Evolutionary conservation across 352 stramenopile species (phyloP), one percentile per base, ranked within the genome.

Genomic region (Aphanomyces stellatus): DNA sequence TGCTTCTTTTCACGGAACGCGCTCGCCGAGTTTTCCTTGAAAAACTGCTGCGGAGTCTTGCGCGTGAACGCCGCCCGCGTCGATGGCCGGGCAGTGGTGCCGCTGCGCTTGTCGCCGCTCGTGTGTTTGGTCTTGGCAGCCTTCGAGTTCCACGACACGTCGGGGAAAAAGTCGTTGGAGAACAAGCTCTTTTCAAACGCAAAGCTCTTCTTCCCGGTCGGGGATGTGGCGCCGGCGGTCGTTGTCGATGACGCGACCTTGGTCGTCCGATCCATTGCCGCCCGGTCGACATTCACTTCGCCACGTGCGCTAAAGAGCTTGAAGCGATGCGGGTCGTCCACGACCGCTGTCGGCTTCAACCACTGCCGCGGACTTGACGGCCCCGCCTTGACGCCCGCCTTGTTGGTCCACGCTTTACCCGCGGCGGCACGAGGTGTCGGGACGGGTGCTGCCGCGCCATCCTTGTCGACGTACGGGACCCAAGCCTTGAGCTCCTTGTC

Each of bases 151-250:
- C 85, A 94, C 48, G 91, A 76, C 6, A 94, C 75, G 53, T 94
- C 78, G 6, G 77, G 76, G 69, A 94, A 94, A 33, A 92, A 66
- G 22, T 82, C 74, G 13, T 71, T 73, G 68, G 87, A 82, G 43
- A 94, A 94, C 19, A 94, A 80, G 65, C 81, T 91, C 74, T 92
- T 90, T 68, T 94, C 86, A 51, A 93, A 92, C 71, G 88, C 82
- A 72, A 94, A 91, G 48, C 87, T 88, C 73, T 91, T 67, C 6
- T 59, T 49, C 34, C 10, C 11, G n/a, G n/a, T n/a, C n/a, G n/a
- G n/a, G n/a, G n/a, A n/a, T n/a, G n/a, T n/a, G n/a, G n/a, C n/a
- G n/a, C n/a, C n/a, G n/a, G n/a, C n/a, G n/a, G n/a, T n/a, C n/a
- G n/a, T n/a, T n/a, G n/a, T n/a, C n/a, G n/a, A n/a, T n/a, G n/a